phyloP scores from a whole-genome alignment of 2,329 filamentous ascomycete genomes.

The Paracamarosporium sp. region DNA sequence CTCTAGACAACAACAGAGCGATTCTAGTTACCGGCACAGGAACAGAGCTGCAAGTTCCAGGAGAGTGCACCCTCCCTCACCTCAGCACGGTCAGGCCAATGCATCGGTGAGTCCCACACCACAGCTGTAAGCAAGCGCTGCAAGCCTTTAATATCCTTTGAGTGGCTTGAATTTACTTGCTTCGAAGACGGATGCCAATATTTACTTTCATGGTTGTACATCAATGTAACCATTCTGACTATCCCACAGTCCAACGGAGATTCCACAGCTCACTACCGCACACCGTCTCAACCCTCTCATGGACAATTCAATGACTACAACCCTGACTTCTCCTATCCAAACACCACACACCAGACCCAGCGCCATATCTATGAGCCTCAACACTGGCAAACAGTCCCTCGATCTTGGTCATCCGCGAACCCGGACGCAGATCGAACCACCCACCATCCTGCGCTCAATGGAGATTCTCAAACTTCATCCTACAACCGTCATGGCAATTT shows the following conservation, averaged over 20 bases:
- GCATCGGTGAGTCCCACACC: neutral
- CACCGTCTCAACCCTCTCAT: neutral
- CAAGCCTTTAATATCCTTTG: neutral
- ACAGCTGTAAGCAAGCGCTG: neutral
- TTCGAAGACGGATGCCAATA: too few relatives aligned
- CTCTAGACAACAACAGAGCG: neutral
- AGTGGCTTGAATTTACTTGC: neutral
- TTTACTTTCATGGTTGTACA: too few relatives aligned
- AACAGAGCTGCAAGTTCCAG: neutral
- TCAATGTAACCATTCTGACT: neutral
- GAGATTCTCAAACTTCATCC: neutral
- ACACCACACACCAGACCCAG: neutral
- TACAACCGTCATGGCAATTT: neutral
- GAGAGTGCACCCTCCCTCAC: neutral
- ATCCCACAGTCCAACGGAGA: neutral
- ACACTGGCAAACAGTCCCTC: slow-evolving; percentile 15
- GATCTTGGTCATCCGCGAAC: slow-evolving; percentile 10
- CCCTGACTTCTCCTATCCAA: neutral
- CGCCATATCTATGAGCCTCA: neutral
- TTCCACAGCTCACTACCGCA: neutral
- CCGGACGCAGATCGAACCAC: slow-evolving; percentile 2
- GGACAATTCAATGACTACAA: neutral
- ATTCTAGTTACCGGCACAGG: neutral
- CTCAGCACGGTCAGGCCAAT: neutral
- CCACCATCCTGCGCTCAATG: slow-evolving; percentile 1